These are phyloP conservation scores for Tetrapisispora pingtungensis DNA, from an alignment of 805 yeast species.

Conservation along the genomic window DNA sequence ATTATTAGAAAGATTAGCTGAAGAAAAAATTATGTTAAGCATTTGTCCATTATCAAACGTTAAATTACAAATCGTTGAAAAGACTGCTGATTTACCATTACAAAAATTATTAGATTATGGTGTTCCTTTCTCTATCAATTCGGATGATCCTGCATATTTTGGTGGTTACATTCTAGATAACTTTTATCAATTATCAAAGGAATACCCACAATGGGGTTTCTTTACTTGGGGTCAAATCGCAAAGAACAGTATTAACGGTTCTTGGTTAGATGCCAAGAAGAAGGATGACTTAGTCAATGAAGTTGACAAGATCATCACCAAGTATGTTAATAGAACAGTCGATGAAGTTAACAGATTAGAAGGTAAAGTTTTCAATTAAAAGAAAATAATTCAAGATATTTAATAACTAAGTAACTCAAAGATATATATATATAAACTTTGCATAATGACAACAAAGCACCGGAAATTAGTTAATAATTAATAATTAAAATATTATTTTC, in stretches of 20 bases:
- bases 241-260: conserved; percentile 55
- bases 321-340: conserved; percentile 22
- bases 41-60: conserved; percentile 74
- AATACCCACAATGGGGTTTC: conserved; percentile 48
- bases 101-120: conserved; percentile 46
- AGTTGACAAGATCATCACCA: conserved; percentile 35
- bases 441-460: too few relatives aligned
- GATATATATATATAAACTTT: too few relatives aligned
- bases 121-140: conserved; percentile 66
- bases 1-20: conserved; percentile 48
- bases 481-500: too few relatives aligned
- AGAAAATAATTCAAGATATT: background rate
- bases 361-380: background rate
- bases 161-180: conserved; percentile 79
- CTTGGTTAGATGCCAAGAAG: conserved; percentile 62
- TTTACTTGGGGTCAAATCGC: conserved; percentile 58
- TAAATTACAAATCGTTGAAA: conserved; percentile 61
- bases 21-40: conserved; percentile 47
- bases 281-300: conserved; percentile 34
- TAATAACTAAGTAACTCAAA: too few relatives aligned
- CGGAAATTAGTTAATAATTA: too few relatives aligned
- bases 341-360: conserved; percentile 1
- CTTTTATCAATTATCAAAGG: conserved; percentile 53
- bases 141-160: conserved; percentile 75
- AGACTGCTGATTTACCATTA: conserved; percentile 60